Base-by-base conservation (phyloP, 768 basidiomycete genomes). In the Calocera cornea region DNA sequence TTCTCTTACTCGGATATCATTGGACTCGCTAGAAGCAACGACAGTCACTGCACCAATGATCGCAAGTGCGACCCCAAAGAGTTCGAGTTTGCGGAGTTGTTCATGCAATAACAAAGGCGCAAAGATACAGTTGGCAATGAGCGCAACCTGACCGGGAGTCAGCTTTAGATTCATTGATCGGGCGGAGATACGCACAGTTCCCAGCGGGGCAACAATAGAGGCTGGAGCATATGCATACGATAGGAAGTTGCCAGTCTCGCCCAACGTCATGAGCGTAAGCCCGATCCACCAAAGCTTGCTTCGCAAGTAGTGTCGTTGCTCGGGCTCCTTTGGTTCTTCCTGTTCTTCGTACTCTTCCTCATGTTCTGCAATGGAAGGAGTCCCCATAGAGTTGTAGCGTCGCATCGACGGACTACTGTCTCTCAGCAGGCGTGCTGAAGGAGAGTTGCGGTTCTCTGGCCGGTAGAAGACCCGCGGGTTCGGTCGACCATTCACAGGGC, bases 91-190 rank as follows among this genome's bases (percentile, higher is more conserved):
- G 38, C 88, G 86, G 74, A 99, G 95, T 3, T 83, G 83, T 77
- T 98, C 92, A 10, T 84, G 81, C 11, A 92, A 81, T 73, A 97
- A 83, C 1, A 92, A 72, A 17, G 95, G 95, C 0, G 95, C 92
- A 70, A 97, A 93, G 41, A 94, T 81, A 73, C 94, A 97, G 75
- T 98, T 98, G 16, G 95, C 92, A 68, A 95, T 86, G n/a, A 97
- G 80, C 1, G 93, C 92, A 76, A 92, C 89, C 87, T 92, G 66
- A 17, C 64, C 19, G 2, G 50, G 11, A 24, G 38, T 31, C 10
- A 49, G 50, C 11, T 3, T n/a, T 5, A 41, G 31, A 38, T 68
- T 11, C 67, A 66, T 65, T 68, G 19, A 33, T 60, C 63, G 47
- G 27, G 66, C 34, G 27, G 68, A 71, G 71, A 47, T 5, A 77